Percentiles rank a stretch among this genome's conserved stretches.
phyloP scores from a whole-genome alignment of 176 grass and related monocot species.

The Musa schizocarpa region DNA sequence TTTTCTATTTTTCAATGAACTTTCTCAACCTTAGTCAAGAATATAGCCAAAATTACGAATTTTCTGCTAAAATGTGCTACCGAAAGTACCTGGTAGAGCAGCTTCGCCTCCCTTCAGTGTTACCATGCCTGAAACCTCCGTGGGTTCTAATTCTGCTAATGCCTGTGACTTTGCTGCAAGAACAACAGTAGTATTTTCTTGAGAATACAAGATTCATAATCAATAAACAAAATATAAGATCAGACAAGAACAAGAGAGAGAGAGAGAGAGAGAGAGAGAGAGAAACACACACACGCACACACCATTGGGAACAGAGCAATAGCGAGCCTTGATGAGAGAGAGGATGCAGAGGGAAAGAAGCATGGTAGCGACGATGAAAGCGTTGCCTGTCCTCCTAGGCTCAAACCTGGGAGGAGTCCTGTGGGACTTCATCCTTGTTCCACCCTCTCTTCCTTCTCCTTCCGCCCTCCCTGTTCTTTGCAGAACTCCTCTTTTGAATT shows the following conservation, averaged over 20 bases:
- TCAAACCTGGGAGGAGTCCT: conserved; percentile 39
- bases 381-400: conserved; percentile 47
- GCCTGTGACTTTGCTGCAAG: conserved; percentile 3
- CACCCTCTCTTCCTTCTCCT: background rate
- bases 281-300: background rate
- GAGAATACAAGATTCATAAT: background rate
- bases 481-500: background rate
- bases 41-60: background rate
- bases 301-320: conserved; percentile 36
- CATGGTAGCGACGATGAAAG: conserved; percentile 50
- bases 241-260: background rate
- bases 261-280: background rate
- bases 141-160: background rate
- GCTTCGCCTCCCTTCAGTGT: background rate
- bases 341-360: conserved; percentile 50
- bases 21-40: background rate
- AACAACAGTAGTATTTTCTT: background rate
- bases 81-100: conserved; percentile 4
- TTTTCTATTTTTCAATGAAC: background rate
- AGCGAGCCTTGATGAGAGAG: conserved; percentile 42
- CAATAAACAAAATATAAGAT: background rate
- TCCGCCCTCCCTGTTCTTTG: background rate
- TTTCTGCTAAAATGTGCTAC: background rate
- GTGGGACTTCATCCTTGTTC: conserved; percentile 39
- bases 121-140: background rate